Evolutionary conservation across 805 yeast species (phyloP).

Genomic region (Sugiyamaella boreocaroliniensis): DNA sequence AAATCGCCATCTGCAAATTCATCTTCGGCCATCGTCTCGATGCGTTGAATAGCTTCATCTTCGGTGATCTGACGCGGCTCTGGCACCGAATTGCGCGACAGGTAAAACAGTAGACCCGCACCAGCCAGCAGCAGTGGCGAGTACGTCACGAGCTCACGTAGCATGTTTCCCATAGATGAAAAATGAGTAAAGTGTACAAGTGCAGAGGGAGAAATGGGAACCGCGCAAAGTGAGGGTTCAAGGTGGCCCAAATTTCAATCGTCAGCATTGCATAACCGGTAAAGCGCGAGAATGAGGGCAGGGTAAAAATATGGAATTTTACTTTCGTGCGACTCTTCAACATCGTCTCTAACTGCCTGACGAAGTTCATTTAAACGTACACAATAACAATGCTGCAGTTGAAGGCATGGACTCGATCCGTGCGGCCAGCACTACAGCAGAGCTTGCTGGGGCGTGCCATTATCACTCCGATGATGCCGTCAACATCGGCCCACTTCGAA

Average conservation of each 20-base stretch:
- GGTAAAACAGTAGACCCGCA: neutral
- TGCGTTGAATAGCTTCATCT: neutral
- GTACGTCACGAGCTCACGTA: conserved; percentile 3
- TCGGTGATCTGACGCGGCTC: neutral
- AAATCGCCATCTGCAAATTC: conserved; percentile 6
- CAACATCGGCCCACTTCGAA: neutral
- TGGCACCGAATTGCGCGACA: neutral
- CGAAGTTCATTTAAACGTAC: neutral
- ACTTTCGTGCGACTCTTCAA: too few species aligned
- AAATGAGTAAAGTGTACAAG: too few species aligned
- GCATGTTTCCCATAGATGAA: neutral
- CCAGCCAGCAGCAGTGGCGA: conserved; percentile 6
- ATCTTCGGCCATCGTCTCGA: conserved; percentile 2
- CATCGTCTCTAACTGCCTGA: too few species aligned
- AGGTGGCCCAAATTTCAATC: too few species aligned
- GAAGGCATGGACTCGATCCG: neutral
- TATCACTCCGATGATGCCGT: neutral
- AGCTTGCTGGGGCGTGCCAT: neutral
- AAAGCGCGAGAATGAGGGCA: too few species aligned
- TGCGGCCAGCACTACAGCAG: neutral
- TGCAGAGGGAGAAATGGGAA: too few species aligned
- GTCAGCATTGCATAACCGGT: too few species aligned
- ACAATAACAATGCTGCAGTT: neutral
- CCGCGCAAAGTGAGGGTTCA: too few species aligned
- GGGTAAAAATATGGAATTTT: too few species aligned